Conservation (phyloP, 768 basidiomycete genomes). For the Hericium erinaceus region DNA sequence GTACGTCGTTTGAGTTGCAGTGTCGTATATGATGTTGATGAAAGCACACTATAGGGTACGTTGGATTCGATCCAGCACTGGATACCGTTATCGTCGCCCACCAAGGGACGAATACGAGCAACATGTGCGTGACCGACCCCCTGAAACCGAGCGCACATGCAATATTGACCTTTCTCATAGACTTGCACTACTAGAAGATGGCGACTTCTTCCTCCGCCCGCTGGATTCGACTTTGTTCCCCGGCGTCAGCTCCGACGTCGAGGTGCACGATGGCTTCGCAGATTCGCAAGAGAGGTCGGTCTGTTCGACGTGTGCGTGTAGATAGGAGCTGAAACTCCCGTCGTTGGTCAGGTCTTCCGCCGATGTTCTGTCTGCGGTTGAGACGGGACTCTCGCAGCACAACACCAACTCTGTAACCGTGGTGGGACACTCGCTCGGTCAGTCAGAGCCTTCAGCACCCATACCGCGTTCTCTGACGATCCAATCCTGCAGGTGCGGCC, state of each 20-base stretch:
- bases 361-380: slow-evolving; percentile 28
- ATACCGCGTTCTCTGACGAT: no score
- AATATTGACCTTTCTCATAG: slow-evolving; percentile 18
- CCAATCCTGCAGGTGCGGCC: slow-evolving; percentile 12
- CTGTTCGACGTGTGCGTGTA: background rate
- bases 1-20: slow-evolving; percentile 10
- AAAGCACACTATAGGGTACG: slow-evolving; percentile 13
- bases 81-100: slow-evolving; percentile 48
- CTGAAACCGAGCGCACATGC: background rate
- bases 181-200: slow-evolving; percentile 41
- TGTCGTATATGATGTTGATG: background rate
- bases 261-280: slow-evolving; percentile 45
- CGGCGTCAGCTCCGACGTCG: slow-evolving; percentile 32
- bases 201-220: slow-evolving; percentile 23
- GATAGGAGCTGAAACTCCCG: slow-evolving; percentile 10
- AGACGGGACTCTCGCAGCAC: slow-evolving; percentile 25
- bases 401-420: slow-evolving; percentile 32
- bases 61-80: slow-evolving; percentile 43
- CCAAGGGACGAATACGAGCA: slow-evolving; percentile 47
- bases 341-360: slow-evolving; percentile 25
- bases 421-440: slow-evolving; percentile 26
- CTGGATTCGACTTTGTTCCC: slow-evolving; percentile 45
- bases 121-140: slow-evolving; percentile 30
- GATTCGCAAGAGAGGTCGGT: slow-evolving; percentile 30
- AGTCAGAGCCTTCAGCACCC: slow-evolving; percentile 2